Conservation (phyloP, 139 green algal species). For the Spirogloea muscicola region DNA sequence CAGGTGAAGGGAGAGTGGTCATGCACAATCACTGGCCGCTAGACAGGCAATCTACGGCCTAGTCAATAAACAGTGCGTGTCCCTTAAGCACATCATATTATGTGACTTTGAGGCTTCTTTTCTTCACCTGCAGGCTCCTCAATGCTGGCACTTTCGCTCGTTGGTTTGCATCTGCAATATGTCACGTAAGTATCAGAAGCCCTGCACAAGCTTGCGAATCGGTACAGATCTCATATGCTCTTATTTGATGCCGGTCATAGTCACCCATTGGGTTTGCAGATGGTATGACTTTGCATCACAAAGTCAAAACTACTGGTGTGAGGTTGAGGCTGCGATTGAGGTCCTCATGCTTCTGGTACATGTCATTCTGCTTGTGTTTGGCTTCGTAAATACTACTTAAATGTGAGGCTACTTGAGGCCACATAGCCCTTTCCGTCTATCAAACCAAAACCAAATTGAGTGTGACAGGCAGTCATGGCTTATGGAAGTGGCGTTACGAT, state of each 20-base stretch:
- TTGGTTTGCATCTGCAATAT: background rate
- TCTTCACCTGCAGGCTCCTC: slow-evolving; percentile 2
- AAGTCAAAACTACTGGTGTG: too few relatives aligned
- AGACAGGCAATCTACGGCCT: background rate
- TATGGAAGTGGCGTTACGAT: background rate
- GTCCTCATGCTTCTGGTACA: too few relatives aligned
- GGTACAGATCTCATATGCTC: background rate
- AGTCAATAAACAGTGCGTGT: background rate
- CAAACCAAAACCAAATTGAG: too few relatives aligned
- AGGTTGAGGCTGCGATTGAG: too few relatives aligned
- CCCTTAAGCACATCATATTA: background rate
- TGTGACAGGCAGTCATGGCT: background rate
- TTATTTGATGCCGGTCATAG: background rate
- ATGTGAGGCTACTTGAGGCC: too few relatives aligned
- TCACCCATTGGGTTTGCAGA: too few relatives aligned
- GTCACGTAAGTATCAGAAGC: background rate
- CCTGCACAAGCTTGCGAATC: background rate
- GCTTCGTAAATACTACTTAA: too few relatives aligned
- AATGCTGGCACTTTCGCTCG: slow-evolving; percentile 5
- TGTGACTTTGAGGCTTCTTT: background rate
- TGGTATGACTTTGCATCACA: too few relatives aligned
- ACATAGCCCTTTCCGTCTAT: too few relatives aligned
- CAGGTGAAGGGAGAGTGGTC: background rate
- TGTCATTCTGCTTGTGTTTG: too few relatives aligned
- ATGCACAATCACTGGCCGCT: background rate